Percentiles rank a stretch among this genome's conserved stretches.
phyloP scores from a whole-genome alignment of 1,284 basidiomycete genomes.

The Lentinula novae-zelandiae region DNA sequence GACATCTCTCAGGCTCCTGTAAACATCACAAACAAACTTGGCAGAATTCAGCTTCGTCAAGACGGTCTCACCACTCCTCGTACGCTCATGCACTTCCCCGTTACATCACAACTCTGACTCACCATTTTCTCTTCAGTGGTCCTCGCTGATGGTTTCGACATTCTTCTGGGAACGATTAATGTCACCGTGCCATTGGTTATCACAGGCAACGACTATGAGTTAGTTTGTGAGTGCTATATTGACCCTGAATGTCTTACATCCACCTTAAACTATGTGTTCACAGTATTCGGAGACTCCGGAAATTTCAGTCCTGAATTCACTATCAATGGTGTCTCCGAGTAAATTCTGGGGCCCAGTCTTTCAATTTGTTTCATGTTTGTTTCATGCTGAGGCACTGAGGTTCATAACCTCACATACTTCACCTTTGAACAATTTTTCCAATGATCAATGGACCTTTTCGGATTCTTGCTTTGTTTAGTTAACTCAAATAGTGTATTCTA shows the following conservation, averaged over 20 bases:
- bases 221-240: slow-evolving; percentile 32
- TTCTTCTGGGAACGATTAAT: slow-evolving; percentile 25
- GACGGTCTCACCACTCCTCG: slow-evolving; percentile 23
- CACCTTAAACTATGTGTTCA: neutral
- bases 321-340: slow-evolving; percentile 22
- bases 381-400: neutral
- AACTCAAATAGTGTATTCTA: neutral
- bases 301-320: slow-evolving; percentile 32
- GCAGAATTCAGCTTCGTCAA: slow-evolving; percentile 28
- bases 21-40: slow-evolving; percentile 32
- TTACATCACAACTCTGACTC: neutral
- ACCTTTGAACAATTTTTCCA: neutral
- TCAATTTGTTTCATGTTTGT: neutral
- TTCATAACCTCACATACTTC: neutral
- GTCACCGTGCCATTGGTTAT: slow-evolving; percentile 31
- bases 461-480: neutral
- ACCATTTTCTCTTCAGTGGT: slow-evolving; percentile 16
- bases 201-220: slow-evolving; percentile 26
- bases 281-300: slow-evolving; percentile 36
- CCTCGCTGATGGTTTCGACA: slow-evolving; percentile 29
- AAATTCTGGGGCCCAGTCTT: neutral
- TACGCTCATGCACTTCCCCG: slow-evolving; percentile 17
- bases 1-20: slow-evolving; percentile 26
- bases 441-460: neutral
- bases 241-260: neutral